Evolutionary conservation across 331 rosid genomes (phyloP), one percentile per base, ranked within the genome.

Genomic region (Quercus tomentella): DNA sequence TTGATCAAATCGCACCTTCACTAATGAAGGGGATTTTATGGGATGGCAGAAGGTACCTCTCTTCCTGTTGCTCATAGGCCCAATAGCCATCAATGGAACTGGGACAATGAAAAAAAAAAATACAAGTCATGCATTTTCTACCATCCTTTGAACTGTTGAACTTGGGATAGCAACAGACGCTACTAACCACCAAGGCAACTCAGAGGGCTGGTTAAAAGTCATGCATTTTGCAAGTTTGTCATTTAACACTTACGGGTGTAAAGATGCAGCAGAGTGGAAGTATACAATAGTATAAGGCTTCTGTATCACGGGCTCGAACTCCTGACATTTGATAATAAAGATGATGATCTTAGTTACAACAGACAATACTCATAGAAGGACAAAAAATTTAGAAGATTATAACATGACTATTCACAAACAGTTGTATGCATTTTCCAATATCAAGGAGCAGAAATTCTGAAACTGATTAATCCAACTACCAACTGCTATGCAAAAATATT

Each of bases 241-340:
- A 74, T 30, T 35, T 57, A 70, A 77, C 61, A 90, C 99, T 93
- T 93, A 93, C 99, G 84, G 77, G 65, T 96, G 97, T 85, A 96
- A 86, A 76, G 99, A 93, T 76, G 99, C 98, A 61, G 98, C 99
- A 68, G 98, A 96, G 86, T 93, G 99, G 85, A 93, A 88, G 82
- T 96, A 93, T 70, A 96, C 99, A 86, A 96, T 87, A 45, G 90
- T 90, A 80, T 90, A 96, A 69, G 99, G 96, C 92, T 88, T 96
- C 86, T 96, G 99, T 70, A 96, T 89, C 83, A 93, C 61, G 52
- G 98, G 98, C 90, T 96, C 99, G 63, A 96, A 96, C 86, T 96
- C 98, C 99, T 96, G 96, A 69, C 86, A 85, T 86, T 71, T 68
- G 67, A 79, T 21, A 80, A 68, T 20, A 30, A 82, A 75, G 61